These are phyloP conservation scores for Leucosporidium scottii DNA, from an alignment of 768 basidiomycete species.

Conservation along the genomic window DNA sequence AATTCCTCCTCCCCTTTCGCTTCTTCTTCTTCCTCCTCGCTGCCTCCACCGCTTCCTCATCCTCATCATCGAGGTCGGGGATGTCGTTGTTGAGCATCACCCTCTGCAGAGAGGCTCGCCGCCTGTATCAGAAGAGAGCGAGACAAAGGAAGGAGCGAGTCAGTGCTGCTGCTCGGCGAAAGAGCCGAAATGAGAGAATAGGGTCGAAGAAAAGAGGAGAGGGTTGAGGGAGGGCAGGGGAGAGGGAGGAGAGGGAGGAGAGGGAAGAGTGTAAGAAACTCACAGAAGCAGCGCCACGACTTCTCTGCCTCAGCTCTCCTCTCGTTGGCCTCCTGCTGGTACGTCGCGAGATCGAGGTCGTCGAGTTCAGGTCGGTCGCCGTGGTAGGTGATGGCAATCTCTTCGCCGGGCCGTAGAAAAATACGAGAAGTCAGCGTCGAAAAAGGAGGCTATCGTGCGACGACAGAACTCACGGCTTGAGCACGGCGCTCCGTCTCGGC, in stretches of 20 bases:
- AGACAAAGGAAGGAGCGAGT: not conserved
- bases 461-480: no score
- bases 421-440: no score
- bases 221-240: no score
- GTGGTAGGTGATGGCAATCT: slow-evolving; percentile 21
- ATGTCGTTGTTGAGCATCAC: not conserved
- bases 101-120: not conserved
- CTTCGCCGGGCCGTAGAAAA: slow-evolving; percentile 22
- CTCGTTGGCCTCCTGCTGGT: not conserved
- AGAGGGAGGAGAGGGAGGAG: no score
- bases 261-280: no score
- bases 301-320: not conserved
- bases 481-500: not conserved
- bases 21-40: no score
- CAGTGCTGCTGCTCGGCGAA: no score
- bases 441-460: no score
- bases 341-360: not conserved
- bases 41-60: not conserved
- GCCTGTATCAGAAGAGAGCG: not conserved
- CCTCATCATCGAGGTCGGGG: not conserved
- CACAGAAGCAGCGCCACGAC: not conserved
- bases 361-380: not conserved
- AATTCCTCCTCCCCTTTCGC: no score
- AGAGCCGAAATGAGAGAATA: no score
- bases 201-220: no score